Evolutionary conservation across 495 filamentous ascomycete genomes (phyloP), one percentile per base, ranked within the genome.

Genomic region (Xylaria cubensis): DNA sequence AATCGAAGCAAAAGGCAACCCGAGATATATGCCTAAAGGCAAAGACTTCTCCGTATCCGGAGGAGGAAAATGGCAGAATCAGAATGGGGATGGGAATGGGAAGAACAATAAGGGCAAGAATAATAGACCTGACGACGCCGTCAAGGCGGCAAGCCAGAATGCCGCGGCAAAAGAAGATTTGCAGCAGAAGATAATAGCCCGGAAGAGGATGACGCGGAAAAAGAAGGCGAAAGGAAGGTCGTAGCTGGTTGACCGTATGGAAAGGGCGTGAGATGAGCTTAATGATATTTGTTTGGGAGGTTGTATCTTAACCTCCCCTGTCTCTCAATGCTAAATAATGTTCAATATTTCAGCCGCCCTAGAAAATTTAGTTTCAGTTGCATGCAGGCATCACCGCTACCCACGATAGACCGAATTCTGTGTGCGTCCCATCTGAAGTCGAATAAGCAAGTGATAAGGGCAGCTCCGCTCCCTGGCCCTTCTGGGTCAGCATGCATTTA

Each of bases 141-240:
- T 78, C 53, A 70, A 76, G 36, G 46, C 50, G 39, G 58, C 32
- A 1, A 34, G 55, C 29, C 44, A 72, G 36, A 62, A 71, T 42
- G 50, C 41, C 8, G 72, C 82, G 17, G 70, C 74, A 1, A 82
- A 81, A 76, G 76, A 82, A 53, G 80, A 75, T 1, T 68, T 84
- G 63, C 78, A 83, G 70, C 84, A 84, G 70, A 85, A 83, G 74
- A 84, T 87, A 59, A 83, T 87, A 72, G 81, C 70, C 46, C 77
- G 85, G 74, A 87, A 85, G 77, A 74, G 84, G 74, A 78, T 82
- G 80, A 80, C 80, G 75, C 77, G 82, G 59, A 86, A 86, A 77
- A 87, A 87, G 82, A 87, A 87, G 79, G 82, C 80, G 19, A 72
- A 74, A 19, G 73, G 26, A 32, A 39, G 34, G 58, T 61, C 58